Conservation (phyloP, 108 stramenopile genomes). For the Tribonema minus region DNA sequence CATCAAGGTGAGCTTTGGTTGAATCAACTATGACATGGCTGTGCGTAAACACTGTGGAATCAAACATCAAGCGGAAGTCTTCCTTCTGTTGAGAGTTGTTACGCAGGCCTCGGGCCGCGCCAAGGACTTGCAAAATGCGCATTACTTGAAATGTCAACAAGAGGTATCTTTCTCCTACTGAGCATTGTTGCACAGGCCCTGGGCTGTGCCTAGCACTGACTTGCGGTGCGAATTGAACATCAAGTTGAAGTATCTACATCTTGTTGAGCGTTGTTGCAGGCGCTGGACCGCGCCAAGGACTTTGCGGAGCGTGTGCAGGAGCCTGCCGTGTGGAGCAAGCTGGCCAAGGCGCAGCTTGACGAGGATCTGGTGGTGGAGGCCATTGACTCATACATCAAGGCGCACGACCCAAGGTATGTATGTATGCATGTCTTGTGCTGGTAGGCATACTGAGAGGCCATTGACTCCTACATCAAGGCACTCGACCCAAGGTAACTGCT, state of each 20-base stretch:
- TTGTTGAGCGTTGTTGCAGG: not conserved
- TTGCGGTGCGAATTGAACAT: not conserved
- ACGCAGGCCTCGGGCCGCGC: too few species aligned
- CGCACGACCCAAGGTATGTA: slow-evolving; percentile 68
- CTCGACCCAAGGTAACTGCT: not conserved
- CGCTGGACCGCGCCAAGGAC: slow-evolving; percentile 90
- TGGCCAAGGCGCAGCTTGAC: slow-evolving; percentile 96
- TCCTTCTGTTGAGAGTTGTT: too few species aligned
- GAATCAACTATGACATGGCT: not conserved
- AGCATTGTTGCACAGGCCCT: too few species aligned
- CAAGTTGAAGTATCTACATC: not conserved
- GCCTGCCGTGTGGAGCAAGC: slow-evolving; percentile 96
- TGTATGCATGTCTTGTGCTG: too few species aligned
- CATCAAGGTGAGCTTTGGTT: too few species aligned
- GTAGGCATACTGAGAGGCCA: too few species aligned
- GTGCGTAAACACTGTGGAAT: not conserved
- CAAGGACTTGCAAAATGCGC: too few species aligned
- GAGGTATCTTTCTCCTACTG: not conserved
- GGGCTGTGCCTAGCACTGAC: not conserved
- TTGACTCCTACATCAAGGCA: not conserved
- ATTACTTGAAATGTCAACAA: not conserved
- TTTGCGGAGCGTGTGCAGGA: slow-evolving; percentile 93
- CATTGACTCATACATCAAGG: slow-evolving; percentile 94
- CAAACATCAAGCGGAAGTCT: too few species aligned
- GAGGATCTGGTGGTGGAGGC: slow-evolving; percentile 90